Evolutionary conservation across 2,329 filamentous ascomycete species (phyloP).

Genomic region (Fusarium sp.): DNA sequence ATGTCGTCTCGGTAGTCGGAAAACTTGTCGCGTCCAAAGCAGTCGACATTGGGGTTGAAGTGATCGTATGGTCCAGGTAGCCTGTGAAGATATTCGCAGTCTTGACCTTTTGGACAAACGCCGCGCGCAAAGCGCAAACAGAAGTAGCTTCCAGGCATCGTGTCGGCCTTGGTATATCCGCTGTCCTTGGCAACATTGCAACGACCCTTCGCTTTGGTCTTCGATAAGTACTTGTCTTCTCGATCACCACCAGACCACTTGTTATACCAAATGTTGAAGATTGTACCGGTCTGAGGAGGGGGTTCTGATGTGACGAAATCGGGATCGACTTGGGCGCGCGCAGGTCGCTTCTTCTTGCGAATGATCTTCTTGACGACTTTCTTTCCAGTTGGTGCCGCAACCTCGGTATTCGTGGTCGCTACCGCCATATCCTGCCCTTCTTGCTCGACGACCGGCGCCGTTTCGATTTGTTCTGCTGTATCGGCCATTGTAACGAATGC

Average conservation of each 20-base stretch:
- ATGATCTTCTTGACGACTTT: slow-evolving; percentile 86
- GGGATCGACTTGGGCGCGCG: slow-evolving; percentile 89
- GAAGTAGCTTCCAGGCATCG: slow-evolving; percentile 83
- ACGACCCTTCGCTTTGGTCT: slow-evolving; percentile 82
- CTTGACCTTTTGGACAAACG: slow-evolving; percentile 82
- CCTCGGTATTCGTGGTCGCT: slow-evolving; percentile 53
- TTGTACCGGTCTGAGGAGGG: slow-evolving; percentile 90
- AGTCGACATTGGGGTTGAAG: slow-evolving; percentile 94
- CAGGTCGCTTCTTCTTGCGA: slow-evolving; percentile 88
- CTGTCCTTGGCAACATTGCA: slow-evolving; percentile 86
- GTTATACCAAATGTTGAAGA: slow-evolving; percentile 98
- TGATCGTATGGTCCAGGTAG: slow-evolving; percentile 87
- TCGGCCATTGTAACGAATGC: slow-evolving; percentile 45
- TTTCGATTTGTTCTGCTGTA: slow-evolving; percentile 40
- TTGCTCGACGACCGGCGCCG: slow-evolving; percentile 40
- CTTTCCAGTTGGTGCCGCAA: slow-evolving; percentile 61
- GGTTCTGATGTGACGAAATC: slow-evolving; percentile 83
- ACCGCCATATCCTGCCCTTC: slow-evolving; percentile 47
- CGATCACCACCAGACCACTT: slow-evolving; percentile 97
- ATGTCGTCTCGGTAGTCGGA: slow-evolving; percentile 96
- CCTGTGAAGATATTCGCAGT: slow-evolving; percentile 94
- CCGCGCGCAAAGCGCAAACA: slow-evolving; percentile 93
- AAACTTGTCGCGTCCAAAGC: slow-evolving; percentile 87
- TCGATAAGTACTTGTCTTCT: slow-evolving; percentile 87
- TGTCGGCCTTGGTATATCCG: slow-evolving; percentile 82